Conservation (phyloP, 257 asterid species). For the Cynanchum wilfordii region DNA sequence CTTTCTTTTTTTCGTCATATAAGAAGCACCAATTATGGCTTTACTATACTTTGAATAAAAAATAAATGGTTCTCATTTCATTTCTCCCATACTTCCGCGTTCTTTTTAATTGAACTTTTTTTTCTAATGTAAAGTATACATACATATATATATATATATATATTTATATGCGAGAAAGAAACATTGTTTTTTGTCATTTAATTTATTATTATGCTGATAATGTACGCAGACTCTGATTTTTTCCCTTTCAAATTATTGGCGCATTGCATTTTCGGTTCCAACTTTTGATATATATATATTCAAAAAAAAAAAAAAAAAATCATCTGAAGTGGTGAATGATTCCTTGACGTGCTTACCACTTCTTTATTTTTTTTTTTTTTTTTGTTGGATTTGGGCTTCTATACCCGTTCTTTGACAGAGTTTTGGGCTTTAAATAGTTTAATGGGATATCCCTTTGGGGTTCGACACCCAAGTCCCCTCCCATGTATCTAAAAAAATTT, state of each 20-base stretch:
- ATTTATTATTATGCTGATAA: slow-evolving; percentile 3
- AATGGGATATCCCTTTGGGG: too few relatives aligned
- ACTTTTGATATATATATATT: not conserved
- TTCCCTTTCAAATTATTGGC: not conserved
- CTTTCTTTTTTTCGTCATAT: not conserved
- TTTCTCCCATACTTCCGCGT: not conserved
- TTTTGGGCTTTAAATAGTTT: too few relatives aligned
- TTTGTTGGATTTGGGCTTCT: not conserved
- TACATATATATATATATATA: too few relatives aligned
- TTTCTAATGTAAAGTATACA: not conserved
- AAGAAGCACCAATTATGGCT: not conserved
- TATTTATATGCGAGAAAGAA: not conserved
- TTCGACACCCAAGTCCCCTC: too few relatives aligned
- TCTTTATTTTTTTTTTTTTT: not conserved
- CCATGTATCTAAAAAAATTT: too few relatives aligned
- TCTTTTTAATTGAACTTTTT: not conserved
- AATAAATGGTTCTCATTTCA: not conserved
- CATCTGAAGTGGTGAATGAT: not conserved
- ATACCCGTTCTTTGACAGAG: too few relatives aligned
- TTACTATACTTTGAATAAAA: not conserved
- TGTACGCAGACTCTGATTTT: slow-evolving; percentile 2
- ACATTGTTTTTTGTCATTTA: not conserved
- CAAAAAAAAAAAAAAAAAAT: not conserved
- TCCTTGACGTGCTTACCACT: not conserved
- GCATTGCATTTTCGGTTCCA: not conserved